phyloP scores from a whole-genome alignment of 768 basidiomycete genomes.

The Suillus lakei region DNA sequence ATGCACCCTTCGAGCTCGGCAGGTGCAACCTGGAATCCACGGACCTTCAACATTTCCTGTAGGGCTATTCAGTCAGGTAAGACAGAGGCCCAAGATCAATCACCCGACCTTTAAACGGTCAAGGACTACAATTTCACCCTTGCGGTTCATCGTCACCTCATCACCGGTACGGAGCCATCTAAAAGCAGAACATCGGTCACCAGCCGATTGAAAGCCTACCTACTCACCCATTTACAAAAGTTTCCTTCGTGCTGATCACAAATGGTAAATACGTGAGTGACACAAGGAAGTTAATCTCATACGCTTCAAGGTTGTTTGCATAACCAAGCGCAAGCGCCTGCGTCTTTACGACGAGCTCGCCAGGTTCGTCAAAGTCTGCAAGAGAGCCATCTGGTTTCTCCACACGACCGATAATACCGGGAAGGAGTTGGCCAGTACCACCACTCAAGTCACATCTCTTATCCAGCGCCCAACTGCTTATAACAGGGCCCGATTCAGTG shows the following conservation, averaged over 20 bases:
- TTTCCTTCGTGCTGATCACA: slow-evolving; percentile 57
- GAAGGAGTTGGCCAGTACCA: slow-evolving; percentile 59
- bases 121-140: slow-evolving; percentile 68
- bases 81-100: background rate
- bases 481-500: slow-evolving; percentile 64
- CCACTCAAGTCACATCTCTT: slow-evolving; percentile 53
- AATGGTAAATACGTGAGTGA: slow-evolving; percentile 13
- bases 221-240: slow-evolving; percentile 54
- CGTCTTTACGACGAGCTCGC: slow-evolving; percentile 63
- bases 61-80: background rate
- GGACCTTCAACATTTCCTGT: slow-evolving; percentile 75
- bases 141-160: slow-evolving; percentile 66
- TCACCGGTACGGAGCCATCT: slow-evolving; percentile 76
- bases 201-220: background rate
- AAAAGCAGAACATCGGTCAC: slow-evolving; percentile 6
- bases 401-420: slow-evolving; percentile 60
- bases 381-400: slow-evolving; percentile 61
- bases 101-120: slow-evolving; percentile 68
- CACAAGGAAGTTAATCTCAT: slow-evolving; percentile 28
- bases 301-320: slow-evolving; percentile 63
- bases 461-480: slow-evolving; percentile 51
- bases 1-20: slow-evolving; percentile 72
- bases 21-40: slow-evolving; percentile 61
- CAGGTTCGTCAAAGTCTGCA: slow-evolving; percentile 60
- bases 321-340: slow-evolving; percentile 68